Base-by-base conservation (phyloP, 345 rosid species). In the Salix viminalis region DNA sequence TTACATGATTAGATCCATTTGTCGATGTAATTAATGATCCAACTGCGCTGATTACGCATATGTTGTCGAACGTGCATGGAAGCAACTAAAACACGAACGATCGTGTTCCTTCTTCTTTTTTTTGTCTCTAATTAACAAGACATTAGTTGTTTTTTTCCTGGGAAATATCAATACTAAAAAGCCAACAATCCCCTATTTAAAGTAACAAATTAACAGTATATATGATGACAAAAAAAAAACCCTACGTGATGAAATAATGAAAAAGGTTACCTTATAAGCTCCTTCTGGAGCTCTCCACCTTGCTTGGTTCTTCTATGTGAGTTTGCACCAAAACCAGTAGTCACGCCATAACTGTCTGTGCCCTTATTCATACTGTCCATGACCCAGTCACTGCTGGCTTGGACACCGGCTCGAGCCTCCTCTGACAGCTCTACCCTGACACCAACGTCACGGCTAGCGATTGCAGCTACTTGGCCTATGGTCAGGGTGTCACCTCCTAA, bases 401-500 rank as follows among this genome's bases (percentile, higher is more conserved):
- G 69, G 9, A 76, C 77, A 0, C 58, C 71, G 16, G 61, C 71
- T 1, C 77, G 54, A 16, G 83, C 77, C 41, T 21, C 70, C 77
- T 81, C 83, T 3, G 77, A 32, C 1, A 81, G 18, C 80, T 72
- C 77, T 4, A 81, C 83, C 75, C 13, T 44, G 26, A 72, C 67
- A 2, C 70, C 80, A 24, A 37, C 37, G 5, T 48, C 75, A n/a
- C 48, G 67, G 28, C 79, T 78, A 0, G 98, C 90, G 6, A 90
- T 82, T 0, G 94, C 93, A 0, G 91, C 83, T 19, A 92, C 98
- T 71, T 94, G 97, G 26, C 87, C 96, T n/a, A 94, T 87, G 46
- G 94, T 94, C 34, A 94, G 78, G 39, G 86, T 85, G 83, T 91
- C 85, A 21, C 97, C 98, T 1, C 94, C 96, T 0, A 94, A 87